A percentile compares a stretch with the other conserved stretches of the same genome.
Evolutionary conservation across 2,329 filamentous ascomycete genomes (phyloP).

Genomic region (Dactylellina cionopaga): DNA sequence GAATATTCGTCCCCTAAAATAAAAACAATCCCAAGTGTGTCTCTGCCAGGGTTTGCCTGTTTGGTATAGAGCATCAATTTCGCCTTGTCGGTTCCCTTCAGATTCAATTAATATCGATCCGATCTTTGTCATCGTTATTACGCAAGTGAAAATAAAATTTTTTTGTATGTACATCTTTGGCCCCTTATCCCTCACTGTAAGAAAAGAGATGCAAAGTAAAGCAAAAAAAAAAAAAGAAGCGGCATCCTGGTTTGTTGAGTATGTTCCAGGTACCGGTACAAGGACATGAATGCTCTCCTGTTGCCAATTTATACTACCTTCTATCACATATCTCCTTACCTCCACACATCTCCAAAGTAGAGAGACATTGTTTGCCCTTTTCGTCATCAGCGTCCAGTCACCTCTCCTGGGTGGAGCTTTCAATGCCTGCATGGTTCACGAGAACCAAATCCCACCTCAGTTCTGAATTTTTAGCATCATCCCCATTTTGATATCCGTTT

Average conservation of each 20-base stretch:
- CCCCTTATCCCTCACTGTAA: slow-evolving; percentile 41
- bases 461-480: slow-evolving; percentile 41
- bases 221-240: slow-evolving; percentile 17
- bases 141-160: slow-evolving; percentile 4
- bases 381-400: slow-evolving; percentile 28
- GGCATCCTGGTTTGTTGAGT: slow-evolving; percentile 12
- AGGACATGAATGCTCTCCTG: slow-evolving; percentile 3
- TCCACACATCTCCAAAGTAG: slow-evolving; percentile 8
- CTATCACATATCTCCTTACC: slow-evolving; percentile 33
- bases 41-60: not conserved
- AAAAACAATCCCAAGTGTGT: too few species aligned
- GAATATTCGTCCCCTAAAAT: not conserved
- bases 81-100: not conserved
- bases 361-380: slow-evolving; percentile 34
- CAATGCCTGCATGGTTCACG: slow-evolving; percentile 7
- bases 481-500: slow-evolving; percentile 41
- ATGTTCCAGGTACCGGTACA: slow-evolving; percentile 11
- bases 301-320: slow-evolving; percentile 27
- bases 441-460: slow-evolving; percentile 37
- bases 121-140: slow-evolving; percentile 50
- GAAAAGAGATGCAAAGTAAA: too few species aligned
- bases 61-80: not conserved
- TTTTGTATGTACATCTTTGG: slow-evolving; percentile 1
- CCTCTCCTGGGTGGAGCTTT: slow-evolving; percentile 25
- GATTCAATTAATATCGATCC: slow-evolving; percentile 17